Evolutionary conservation across 805 yeast species (phyloP).

Genomic region (Alloascoidea hylecoeti): DNA sequence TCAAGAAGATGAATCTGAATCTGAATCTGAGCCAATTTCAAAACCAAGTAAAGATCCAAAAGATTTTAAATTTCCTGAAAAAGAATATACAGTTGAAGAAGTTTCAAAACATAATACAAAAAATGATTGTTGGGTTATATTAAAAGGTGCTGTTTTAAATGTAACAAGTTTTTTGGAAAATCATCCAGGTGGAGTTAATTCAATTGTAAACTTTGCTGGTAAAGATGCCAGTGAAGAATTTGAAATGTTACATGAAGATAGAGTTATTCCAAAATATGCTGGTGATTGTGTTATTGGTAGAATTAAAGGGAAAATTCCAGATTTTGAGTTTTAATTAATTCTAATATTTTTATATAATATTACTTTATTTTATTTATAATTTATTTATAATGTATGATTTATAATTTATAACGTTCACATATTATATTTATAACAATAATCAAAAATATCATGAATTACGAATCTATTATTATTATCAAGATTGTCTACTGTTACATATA

Average conservation of each 20-base stretch:
- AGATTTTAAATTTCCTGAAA: constrained; percentile 27
- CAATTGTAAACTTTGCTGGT: constrained; percentile 32
- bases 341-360: too few relatives aligned
- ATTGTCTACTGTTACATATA: too few relatives aligned
- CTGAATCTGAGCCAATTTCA: constrained; percentile 7
- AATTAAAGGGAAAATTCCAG: constrained; percentile 30
- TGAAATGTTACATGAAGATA: constrained; percentile 43
- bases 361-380: too few relatives aligned
- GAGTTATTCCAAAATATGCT: constrained; percentile 35
- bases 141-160: constrained; percentile 71
- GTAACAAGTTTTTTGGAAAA: constrained; percentile 48
- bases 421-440: too few relatives aligned
- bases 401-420: too few relatives aligned
- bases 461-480: too few relatives aligned
- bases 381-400: too few relatives aligned
- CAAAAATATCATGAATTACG: too few relatives aligned
- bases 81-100: constrained; percentile 29
- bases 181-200: constrained; percentile 51
- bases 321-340: constrained; percentile 21
- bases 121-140: constrained; percentile 73
- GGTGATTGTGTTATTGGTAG: constrained; percentile 33
- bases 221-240: constrained; percentile 34
- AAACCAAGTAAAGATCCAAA: constrained; percentile 6
- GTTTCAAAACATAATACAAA: constrained; percentile 60
- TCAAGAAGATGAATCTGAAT: too few relatives aligned